Evolutionary conservation across 148 eudicot genomes (phyloP).

Genomic region (Rhododendron molle): DNA sequence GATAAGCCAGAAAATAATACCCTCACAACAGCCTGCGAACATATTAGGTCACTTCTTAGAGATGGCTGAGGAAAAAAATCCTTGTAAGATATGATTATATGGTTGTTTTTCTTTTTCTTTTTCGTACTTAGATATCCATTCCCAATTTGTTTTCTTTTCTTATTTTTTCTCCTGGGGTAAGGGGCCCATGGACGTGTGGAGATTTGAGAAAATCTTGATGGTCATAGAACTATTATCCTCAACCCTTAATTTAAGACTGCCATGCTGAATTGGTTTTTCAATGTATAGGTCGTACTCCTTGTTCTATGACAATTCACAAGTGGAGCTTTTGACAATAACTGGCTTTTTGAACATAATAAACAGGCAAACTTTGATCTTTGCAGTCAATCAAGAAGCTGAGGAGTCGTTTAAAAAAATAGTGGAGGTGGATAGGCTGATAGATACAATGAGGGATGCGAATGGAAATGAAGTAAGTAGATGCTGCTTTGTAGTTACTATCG

Average conservation of each 20-base stretch:
- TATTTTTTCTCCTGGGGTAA: neutral
- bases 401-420: slow-evolving; percentile 84
- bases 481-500: neutral
- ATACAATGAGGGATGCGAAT: slow-evolving; percentile 67
- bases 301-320: slow-evolving; percentile 12
- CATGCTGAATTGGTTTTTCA: neutral
- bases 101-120: neutral
- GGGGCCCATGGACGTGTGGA: neutral
- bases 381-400: slow-evolving; percentile 84
- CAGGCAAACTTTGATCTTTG: slow-evolving; percentile 94
- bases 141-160: neutral
- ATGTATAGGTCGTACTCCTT: neutral
- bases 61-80: neutral
- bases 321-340: slow-evolving; percentile 35
- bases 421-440: slow-evolving; percentile 86
- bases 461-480: slow-evolving; percentile 63
- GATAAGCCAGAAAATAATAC: neutral
- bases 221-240: neutral
- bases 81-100: neutral
- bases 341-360: slow-evolving; percentile 59
- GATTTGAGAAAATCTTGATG: neutral
- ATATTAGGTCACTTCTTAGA: neutral
- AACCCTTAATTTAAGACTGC: neutral
- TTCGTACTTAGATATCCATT: neutral
- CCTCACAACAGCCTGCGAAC: neutral